Base-by-base conservation (phyloP, 1,284 basidiomycete species). In the Ceratobasidium sp. region DNA sequence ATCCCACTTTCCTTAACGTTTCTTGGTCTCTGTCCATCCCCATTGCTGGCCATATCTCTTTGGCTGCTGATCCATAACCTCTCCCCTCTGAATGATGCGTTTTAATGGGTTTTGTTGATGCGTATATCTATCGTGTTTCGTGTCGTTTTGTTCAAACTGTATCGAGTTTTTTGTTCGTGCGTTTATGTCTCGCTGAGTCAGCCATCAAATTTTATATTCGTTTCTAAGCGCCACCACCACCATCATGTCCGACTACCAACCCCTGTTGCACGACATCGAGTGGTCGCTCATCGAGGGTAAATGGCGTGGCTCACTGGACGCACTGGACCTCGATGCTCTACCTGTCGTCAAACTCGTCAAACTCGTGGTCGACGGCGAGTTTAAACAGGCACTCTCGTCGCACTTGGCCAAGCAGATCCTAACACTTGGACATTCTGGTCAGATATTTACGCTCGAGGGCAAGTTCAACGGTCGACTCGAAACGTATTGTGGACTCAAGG, bases 321-420 rank as follows among this genome's bases (percentile, higher is more conserved):
- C 45, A 10, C 26, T 58, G 9, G 61, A 73, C 12, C 48, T 60
- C n/a, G 61, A 43, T 14, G 23, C 61, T 26, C 50, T 74, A 9
- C 76, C 71, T n/a, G 65, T 62, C 14, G 36, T 69, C 8, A 28
- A 55, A n/a, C 62, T 81, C 45, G 79, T 79, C 30, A 79, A 78
- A 62, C 77, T 78, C 61, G 82, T 82, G 60, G 77, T 81, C 26
- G 76, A 82, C 26, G 82, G 82, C 74, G 76, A 79, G 60, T 82
- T 83, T 76, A 79, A 79, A 74, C 80, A 83, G 39, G 85, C 81
- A 18, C 82, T 92, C 73, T 86, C 82, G 62, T 87, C 87, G 64
- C 77, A 83, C 58, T 79, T 80, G 72, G 84, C 86, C 26, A 55
- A n/a, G 41, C 67, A 70, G n/a, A 28, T 73, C 32, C 46, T 73